Base-by-base conservation (phyloP, 2,329 filamentous ascomycete genomes). In the Aspergillus versicolor region DNA sequence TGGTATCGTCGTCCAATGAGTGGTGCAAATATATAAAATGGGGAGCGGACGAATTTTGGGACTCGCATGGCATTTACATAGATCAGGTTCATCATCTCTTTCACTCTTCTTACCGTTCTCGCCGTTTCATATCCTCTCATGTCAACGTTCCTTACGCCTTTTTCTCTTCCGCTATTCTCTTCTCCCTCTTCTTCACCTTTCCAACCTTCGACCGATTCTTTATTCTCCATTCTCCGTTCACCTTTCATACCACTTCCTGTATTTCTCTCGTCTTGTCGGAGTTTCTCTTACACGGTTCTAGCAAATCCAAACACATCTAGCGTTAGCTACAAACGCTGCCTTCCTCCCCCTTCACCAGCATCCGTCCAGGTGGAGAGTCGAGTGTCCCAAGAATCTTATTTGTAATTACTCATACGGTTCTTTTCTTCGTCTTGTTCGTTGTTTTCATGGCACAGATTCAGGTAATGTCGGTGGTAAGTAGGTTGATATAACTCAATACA, bases 41-140 rank as follows among this genome's bases (percentile, higher is more conserved):
- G 68, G 66, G 66, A 70, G 67, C 68, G 63, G 68, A 67, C 67
- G 66, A 68, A 67, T 69, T 71, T 67, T 73, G 67, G 67, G 67
- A 70, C 64, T 72, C 65, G 66, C 70, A 72, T 70, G 70, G 70
- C 69, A 73, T 72, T 53, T 70, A 70, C 68, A 72, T 71, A 72
- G 68, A 73, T 67, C 65, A 68, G 68, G 65, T 67, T 71, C 66
- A 70, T 70, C 65, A 70, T 67, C 65, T 70, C 61, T 70, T 69
- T 70, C 56, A 60, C 43, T 34, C 21, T 30, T 44, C n/a, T 19
- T 38, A 50, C 12, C 21, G 34, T 37, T 50, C 13, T 50, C 50
- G 17, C 41, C 50, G 34, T 46, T 46, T 43, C 52, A 54, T 54
- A 54, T 49, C 38, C 52, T 53, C 51, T 53, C 51, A 45, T 47